Evolutionary conservation across 1,139 yeast genomes (phyloP).

Genomic region (Scheffersomyces lignicola): DNA sequence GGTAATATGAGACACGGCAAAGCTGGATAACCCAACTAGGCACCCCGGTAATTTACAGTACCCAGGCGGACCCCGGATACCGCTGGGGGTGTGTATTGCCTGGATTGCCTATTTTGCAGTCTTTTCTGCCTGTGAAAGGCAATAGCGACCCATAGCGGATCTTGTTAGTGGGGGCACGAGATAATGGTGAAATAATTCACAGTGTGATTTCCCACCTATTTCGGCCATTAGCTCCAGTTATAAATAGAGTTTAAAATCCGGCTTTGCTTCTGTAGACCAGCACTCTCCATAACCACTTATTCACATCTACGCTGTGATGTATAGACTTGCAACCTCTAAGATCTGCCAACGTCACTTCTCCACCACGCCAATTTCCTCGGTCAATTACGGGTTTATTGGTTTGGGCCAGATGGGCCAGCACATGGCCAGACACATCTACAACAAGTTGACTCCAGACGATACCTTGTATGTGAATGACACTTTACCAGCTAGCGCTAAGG

Average conservation of each 20-base stretch:
- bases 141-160: no score
- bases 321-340: not conserved
- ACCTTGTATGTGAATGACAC: conserved; percentile 48
- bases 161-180: no score
- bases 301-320: not conserved
- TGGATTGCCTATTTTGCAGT: no score
- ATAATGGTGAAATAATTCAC: no score
- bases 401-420: conserved; percentile 63
- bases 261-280: not conserved
- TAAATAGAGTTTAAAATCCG: not conserved
- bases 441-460: conserved; percentile 40
- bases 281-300: not conserved
- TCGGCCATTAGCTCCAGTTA: not conserved
- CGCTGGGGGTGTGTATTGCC: no score
- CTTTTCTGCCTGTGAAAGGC: no score
- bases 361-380: conserved; percentile 13
- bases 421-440: conserved; percentile 56
- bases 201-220: no score
- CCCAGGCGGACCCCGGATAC: no score
- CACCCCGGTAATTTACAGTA: no score
- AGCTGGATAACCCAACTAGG: no score
- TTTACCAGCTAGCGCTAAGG: conserved; percentile 28
- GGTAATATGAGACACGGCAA: no score
- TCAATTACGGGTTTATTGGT: conserved; percentile 55
- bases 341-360: conserved; percentile 23